A percentile compares a stretch with the other conserved stretches of the same genome.
These are phyloP conservation scores for Hymenoscyphus infarciens DNA, from an alignment of 2,329 filamentous ascomycete species.

Conservation along the genomic window DNA sequence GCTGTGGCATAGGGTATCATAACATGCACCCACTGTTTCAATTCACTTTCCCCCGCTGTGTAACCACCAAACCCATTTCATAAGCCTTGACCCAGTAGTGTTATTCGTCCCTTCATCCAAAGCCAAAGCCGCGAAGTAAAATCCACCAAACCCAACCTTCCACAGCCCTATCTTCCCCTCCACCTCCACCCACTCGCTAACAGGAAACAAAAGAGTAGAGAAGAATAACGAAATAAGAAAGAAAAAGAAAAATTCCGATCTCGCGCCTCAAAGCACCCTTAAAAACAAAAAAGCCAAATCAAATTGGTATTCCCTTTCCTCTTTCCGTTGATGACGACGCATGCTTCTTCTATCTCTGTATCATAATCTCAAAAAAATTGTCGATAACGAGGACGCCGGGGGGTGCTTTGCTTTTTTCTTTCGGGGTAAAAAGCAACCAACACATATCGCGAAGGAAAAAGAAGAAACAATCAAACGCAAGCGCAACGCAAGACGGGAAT, in stretches of 20 bases:
- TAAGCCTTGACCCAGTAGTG: neutral
- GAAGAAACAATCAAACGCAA: slow-evolving; percentile 12
- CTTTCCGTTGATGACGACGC: slow-evolving; percentile 22
- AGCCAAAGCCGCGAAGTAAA: slow-evolving; percentile 8
- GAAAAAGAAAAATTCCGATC: slow-evolving; percentile 10
- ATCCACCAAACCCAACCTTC: neutral
- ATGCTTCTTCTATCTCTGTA: slow-evolving; percentile 31
- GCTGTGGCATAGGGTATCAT: slow-evolving; percentile 28
- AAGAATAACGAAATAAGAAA: slow-evolving; percentile 4
- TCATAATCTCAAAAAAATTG: slow-evolving; percentile 20
- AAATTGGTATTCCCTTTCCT: slow-evolving; percentile 35
- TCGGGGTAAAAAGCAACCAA: slow-evolving; percentile 16
- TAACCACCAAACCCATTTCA: neutral
- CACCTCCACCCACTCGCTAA: neutral
- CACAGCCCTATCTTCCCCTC: neutral
- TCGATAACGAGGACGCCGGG: slow-evolving; percentile 20
- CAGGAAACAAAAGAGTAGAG: slow-evolving; percentile 3
- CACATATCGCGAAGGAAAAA: slow-evolving; percentile 13
- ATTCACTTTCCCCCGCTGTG: neutral
- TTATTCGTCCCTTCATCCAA: slow-evolving; percentile 10
- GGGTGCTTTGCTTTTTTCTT: slow-evolving; percentile 25
- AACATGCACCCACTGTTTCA: slow-evolving; percentile 13
- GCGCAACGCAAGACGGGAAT: slow-evolving; percentile 16
- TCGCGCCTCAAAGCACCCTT: slow-evolving; percentile 19
- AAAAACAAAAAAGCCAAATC: slow-evolving; percentile 25